Percentiles rank a stretch among this genome's conserved stretches.
Conservation (phyloP, 495 filamentous ascomycete species). For the Lophiotrema nucula region DNA sequence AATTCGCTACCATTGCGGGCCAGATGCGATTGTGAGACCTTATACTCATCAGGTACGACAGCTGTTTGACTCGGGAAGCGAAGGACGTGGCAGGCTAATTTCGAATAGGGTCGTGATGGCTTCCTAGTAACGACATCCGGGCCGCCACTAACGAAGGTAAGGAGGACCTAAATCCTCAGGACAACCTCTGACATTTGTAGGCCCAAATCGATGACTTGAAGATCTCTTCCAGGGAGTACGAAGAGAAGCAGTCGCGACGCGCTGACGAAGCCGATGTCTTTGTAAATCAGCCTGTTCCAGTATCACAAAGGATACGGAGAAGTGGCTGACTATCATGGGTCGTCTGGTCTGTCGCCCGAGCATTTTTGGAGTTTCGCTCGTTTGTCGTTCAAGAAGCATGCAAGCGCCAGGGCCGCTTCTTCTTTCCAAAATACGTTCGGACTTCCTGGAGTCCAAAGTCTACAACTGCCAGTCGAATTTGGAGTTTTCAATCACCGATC, state of each 20-base stretch:
- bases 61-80: too few relatives aligned
- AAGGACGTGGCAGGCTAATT: too few relatives aligned
- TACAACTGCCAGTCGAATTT: too few relatives aligned
- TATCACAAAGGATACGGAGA: conserved; percentile 23
- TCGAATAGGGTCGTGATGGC: conserved; percentile 41
- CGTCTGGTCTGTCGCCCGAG: too few relatives aligned
- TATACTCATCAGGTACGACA: conserved; percentile 38
- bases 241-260: conserved; percentile 35
- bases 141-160: conserved; percentile 38
- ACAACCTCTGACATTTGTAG: conserved; percentile 20
- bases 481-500: too few relatives aligned
- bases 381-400: too few relatives aligned
- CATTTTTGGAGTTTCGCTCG: too few relatives aligned
- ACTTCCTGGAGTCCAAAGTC: too few relatives aligned
- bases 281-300: conserved; percentile 35
- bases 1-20: conserved; percentile 40
- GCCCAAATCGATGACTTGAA: conserved; percentile 40
- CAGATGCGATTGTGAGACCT: conserved; percentile 38
- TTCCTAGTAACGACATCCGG: conserved; percentile 40
- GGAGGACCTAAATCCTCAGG: background rate
- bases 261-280: conserved; percentile 29
- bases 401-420: too few relatives aligned
- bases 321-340: conserved; percentile 11
- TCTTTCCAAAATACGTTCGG: too few relatives aligned
- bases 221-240: conserved; percentile 34